phyloP scores from a whole-genome alignment of 2,329 filamentous ascomycete genomes.

The Diplodia sapinea region DNA sequence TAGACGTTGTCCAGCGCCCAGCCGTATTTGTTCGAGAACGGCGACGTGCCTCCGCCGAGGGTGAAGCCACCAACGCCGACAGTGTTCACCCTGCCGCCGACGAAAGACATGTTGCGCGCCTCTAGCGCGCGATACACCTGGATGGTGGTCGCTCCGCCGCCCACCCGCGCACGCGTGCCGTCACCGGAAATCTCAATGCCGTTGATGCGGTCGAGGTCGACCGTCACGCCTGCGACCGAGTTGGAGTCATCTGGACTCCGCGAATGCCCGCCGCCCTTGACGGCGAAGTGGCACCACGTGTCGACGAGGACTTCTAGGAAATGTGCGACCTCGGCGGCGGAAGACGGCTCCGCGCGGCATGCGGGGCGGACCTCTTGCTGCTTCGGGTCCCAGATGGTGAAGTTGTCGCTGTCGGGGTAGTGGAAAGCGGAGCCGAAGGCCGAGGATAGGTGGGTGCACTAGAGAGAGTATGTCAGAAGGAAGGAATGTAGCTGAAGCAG shows the following conservation, averaged over 20 bases:
- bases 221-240: constrained; percentile 41
- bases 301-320: background rate
- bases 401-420: background rate
- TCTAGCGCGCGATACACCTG: constrained; percentile 33
- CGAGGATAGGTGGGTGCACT: background rate
- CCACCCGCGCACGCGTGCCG: constrained; percentile 38
- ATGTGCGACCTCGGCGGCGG: background rate
- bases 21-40: constrained; percentile 21
- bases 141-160: constrained; percentile 41
- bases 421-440: background rate
- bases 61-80: constrained; percentile 33
- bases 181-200: constrained; percentile 39
- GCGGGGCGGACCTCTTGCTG: background rate
- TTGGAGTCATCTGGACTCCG: background rate
- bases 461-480: background rate
- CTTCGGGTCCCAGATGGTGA: constrained; percentile 12
- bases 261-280: background rate
- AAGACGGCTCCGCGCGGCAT: background rate
- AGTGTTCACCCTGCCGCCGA: constrained; percentile 30
- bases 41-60: constrained; percentile 32
- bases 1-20: background rate
- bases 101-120: constrained; percentile 18
- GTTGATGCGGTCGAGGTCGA: constrained; percentile 40
- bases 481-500: too few relatives aligned
- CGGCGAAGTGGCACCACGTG: background rate